A percentile compares a stretch with the other conserved stretches of the same genome.
Conservation (phyloP, 495 filamentous ascomycete genomes). For the Daldinia bambusicola region DNA sequence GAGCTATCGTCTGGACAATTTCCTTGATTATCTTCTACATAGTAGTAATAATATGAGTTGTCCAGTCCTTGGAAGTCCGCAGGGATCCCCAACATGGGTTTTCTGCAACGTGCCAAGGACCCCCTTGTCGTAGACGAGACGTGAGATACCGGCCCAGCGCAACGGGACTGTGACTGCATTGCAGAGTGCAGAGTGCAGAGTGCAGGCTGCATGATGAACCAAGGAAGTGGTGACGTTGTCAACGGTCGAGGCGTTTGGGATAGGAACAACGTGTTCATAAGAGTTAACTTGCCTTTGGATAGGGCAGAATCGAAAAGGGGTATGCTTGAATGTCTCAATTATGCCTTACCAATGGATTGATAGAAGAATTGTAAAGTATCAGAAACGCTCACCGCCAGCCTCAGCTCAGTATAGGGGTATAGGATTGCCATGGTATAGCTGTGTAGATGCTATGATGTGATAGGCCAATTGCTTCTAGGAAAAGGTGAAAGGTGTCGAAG, state of each 20-base stretch:
- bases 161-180: conserved; percentile 24
- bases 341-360: conserved; percentile 3
- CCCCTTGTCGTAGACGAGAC: conserved; percentile 25
- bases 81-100: conserved; percentile 26
- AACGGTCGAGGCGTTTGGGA: conserved; percentile 20
- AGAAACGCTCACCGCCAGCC: neutral
- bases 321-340: conserved; percentile 9
- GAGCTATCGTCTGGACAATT: conserved; percentile 37
- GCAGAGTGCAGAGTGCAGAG: conserved; percentile 6
- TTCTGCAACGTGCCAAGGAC: conserved; percentile 38
- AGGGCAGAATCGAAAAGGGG: conserved; percentile 9
- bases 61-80: neutral
- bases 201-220: conserved; percentile 27
- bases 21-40: conserved; percentile 25
- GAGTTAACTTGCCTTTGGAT: neutral
- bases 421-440: neutral
- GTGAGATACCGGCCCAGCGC: conserved; percentile 10
- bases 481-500: neutral
- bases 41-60: too few species aligned
- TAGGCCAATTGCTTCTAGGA: neutral
- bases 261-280: conserved; percentile 12
- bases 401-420: neutral
- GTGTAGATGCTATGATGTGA: neutral
- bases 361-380: neutral
- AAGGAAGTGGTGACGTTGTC: conserved; percentile 17